Evolutionary conservation across 2,329 filamentous ascomycete species (phyloP), one percentile per base, ranked within the genome.

Genomic region (Neurospora sp.): DNA sequence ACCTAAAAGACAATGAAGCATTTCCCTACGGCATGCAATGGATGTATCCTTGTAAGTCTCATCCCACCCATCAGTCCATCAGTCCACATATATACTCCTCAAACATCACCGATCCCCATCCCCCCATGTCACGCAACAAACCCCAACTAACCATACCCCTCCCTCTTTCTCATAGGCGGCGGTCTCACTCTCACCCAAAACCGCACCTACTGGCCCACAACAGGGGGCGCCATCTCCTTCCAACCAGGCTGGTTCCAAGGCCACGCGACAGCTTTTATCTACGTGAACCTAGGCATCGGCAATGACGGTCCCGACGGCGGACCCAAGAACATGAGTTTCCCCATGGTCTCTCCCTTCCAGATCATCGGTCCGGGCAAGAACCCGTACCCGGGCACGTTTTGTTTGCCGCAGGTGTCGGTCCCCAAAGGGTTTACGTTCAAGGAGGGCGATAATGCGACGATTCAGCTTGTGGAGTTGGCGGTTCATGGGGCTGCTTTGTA

Each of bases 161-260:
- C 17, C 40, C 40, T 19, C 17, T 19, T n/a, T 40, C 15, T 6
- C 23, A 62, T 13, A 97, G 95, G 95, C 79, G 96, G 96, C 71
- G 96, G 96, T 72, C 89, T 95, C 83, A 84, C 84, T 66, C 86
- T 88, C 43, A 91, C 92, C 0, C 85, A 81, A 66, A 98, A 99
- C 82, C 89, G 95, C 73, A 97, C 96, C 15, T 92, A 91, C 82
- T 98, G 96, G 96, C 94, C 96, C 17, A 86, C 93, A 67, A 87
- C 82, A 38, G 96, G 96, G 75, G 96, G 96, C 72, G 93, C 93
- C n/a, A 77, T 99, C 72, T 87, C 93, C 67, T 86, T 97, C 76
- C 95, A 98, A 78, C 96, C 96, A 0, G 96, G 95, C 77, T 98
- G 96, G 96, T 97, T 97, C 84, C 89, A 90, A 71, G 96, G 96